Evolutionary conservation across 1,284 basidiomycete species (phyloP).

Genomic region (Apiotrichum mycotoxinovorans): DNA sequence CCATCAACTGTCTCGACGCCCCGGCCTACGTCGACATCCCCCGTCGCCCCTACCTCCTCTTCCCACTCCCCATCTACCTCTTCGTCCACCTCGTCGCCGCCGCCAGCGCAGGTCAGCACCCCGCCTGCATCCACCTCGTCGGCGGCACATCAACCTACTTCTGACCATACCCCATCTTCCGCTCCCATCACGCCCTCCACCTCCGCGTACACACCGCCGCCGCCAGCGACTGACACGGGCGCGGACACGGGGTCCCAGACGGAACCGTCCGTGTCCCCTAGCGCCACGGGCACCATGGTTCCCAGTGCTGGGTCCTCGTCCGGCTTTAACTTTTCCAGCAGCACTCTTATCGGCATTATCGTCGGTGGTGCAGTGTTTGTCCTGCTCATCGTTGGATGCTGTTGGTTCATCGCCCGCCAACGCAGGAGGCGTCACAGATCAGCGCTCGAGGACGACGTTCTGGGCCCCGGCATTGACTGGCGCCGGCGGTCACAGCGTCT

Average conservation of each 20-base stretch:
- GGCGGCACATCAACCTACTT: too few species aligned
- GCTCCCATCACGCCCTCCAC: background rate
- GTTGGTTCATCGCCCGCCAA: constrained; percentile 1
- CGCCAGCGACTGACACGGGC: background rate
- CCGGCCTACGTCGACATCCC: background rate
- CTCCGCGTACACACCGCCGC: background rate
- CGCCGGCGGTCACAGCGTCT: background rate
- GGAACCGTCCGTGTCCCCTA: background rate
- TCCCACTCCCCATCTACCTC: background rate
- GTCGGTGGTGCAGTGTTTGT: constrained; percentile 10
- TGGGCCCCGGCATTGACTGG: background rate
- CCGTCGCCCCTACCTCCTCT: background rate
- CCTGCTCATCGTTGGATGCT: background rate
- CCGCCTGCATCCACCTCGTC: too few species aligned
- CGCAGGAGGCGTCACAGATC: background rate
- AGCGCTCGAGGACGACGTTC: constrained; percentile 7
- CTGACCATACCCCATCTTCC: too few species aligned
- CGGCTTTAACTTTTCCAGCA: background rate
- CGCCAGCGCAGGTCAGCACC: too few species aligned
- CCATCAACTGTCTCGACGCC: too few species aligned
- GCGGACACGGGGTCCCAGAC: background rate
- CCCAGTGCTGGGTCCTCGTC: background rate
- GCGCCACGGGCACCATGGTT: background rate
- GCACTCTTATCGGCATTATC: constrained; percentile 6
- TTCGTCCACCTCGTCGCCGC: background rate